These are phyloP conservation scores for Ceratobasidium sp. DNA, from an alignment of 1,284 basidiomycete genomes.

Conservation along the genomic window DNA sequence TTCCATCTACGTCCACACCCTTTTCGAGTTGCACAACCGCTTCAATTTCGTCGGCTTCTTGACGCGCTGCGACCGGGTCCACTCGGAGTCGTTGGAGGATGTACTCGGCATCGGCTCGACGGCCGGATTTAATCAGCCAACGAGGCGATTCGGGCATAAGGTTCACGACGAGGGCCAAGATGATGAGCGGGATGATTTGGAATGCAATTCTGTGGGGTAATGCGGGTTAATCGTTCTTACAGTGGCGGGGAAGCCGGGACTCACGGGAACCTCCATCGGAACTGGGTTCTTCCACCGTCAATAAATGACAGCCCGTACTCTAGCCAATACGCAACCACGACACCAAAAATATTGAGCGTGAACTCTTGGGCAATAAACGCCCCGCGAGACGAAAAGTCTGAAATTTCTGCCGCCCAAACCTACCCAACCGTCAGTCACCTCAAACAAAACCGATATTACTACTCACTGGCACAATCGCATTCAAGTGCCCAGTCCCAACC, in stretches of 20 bases:
- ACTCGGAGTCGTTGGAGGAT: conserved; percentile 51
- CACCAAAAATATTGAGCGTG: conserved; percentile 59
- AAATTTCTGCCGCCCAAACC: conserved; percentile 33
- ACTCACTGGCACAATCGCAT: conserved; percentile 62
- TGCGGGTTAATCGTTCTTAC: conserved; percentile 43
- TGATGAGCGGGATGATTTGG: conserved; percentile 53
- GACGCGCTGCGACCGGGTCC: conserved; percentile 43
- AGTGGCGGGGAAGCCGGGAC: background rate
- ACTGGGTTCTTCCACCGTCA: conserved; percentile 54
- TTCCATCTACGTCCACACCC: conserved; percentile 32
- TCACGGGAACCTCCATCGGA: conserved; percentile 54
- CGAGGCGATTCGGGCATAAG: conserved; percentile 63
- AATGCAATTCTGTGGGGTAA: conserved; percentile 53
- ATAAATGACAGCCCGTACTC: conserved; percentile 60
- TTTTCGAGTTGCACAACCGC: conserved; percentile 55
- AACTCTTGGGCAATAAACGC: conserved; percentile 51
- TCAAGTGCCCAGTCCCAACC: conserved; percentile 60
- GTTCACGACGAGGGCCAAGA: conserved; percentile 54
- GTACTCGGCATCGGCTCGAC: conserved; percentile 54
- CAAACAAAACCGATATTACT: conserved; percentile 41
- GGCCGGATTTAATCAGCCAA: conserved; percentile 62
- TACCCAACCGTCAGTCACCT: conserved; percentile 2
- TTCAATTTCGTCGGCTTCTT: conserved; percentile 53
- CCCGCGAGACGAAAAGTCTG: conserved; percentile 47
- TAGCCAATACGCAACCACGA: conserved; percentile 62